These are phyloP conservation scores for Aspergillus piperis DNA, from an alignment of 2,329 filamentous ascomycete genomes.

Conservation along the genomic window DNA sequence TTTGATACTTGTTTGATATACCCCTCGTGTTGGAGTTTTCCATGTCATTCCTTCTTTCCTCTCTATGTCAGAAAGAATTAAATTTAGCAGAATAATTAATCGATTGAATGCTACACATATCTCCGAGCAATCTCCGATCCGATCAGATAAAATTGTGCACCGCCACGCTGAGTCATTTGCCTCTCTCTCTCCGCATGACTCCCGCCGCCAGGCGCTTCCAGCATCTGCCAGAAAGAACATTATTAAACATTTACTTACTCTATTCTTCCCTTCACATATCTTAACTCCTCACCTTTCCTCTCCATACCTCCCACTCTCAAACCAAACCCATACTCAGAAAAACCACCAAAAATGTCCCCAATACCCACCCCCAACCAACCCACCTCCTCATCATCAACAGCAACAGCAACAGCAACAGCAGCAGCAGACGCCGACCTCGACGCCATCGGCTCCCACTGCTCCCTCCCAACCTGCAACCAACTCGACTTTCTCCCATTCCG, in stretches of 20 bases:
- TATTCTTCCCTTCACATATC: not conserved
- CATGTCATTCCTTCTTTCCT: not conserved
- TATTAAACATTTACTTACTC: not conserved
- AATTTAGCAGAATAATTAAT: not conserved
- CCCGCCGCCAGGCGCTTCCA: slow-evolving; percentile 16
- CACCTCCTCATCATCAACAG: slow-evolving; percentile 13
- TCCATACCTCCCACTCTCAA: not conserved
- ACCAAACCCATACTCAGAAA: not conserved
- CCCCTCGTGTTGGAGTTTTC: slow-evolving; percentile 15
- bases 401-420: not conserved
- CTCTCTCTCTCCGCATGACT: slow-evolving; percentile 25
- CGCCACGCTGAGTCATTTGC: slow-evolving; percentile 17
- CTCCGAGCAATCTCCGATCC: slow-evolving; percentile 14
- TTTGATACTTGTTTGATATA: slow-evolving; percentile 16
- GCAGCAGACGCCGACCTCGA: slow-evolving; percentile 69
- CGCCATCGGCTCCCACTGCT: slow-evolving; percentile 86
- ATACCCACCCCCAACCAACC: slow-evolving; percentile 19
- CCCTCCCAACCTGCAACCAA: slow-evolving; percentile 86
- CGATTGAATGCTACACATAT: not conserved
- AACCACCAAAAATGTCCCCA: not conserved
- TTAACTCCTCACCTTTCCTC: not conserved
- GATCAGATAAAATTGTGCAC: slow-evolving; percentile 19
- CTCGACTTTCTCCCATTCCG: slow-evolving; percentile 95
- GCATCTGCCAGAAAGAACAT: slow-evolving; percentile 6
- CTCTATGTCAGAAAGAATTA: not conserved